Evolutionary conservation across 2,329 filamentous ascomycete species (phyloP), one percentile per base, ranked within the genome.

Genomic region (Lachnellula subtilissima): DNA sequence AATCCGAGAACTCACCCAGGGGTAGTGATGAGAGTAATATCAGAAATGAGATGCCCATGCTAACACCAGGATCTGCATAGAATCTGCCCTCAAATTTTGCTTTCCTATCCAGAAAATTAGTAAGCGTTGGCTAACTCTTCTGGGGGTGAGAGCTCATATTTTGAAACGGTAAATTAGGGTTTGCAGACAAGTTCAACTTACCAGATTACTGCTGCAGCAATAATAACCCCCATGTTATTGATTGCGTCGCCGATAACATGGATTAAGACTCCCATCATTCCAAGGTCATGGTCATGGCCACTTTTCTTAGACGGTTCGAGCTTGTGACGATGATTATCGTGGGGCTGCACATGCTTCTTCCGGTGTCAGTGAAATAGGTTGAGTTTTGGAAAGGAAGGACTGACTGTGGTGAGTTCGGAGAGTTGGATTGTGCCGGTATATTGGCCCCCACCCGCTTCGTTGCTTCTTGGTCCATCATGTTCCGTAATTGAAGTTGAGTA

Each of bases 201-300:
- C 87, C 86, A 90, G 68, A 91, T 87, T 35, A 89, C 76, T 2
- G 86, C 65, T 0, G 85, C 86, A 0, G 87, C 81, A 37, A 86
- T 74, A 49, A 91, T 89, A 57, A 92, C 87, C 9, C 87, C 87
- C 11, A 91, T 70, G 63, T 92, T 92, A 72, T 91, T 91, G 60
- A 87, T 76, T 5, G 86, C 86, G 65, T 92, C 88, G 35, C 87
- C 85, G 2, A 88, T 65, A 25, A 91, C 80, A 64, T 92, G 88
- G 14, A 89, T 71, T 11, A 91, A 66, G 1, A 89, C 86, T 1
- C 85, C 87, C 59, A 88, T 73, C 76, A 89, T 86, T 11, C 84
- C 86, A n/a, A 91, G 74, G 66, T 91, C 85, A 55, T 76, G 76
- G 1, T 75, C 75, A 0, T 72, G 74, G 14, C 63, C 57, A 51